Evolutionary conservation across 225 moss, liverwort and hornwort genomes (phyloP).

Genomic region (Straminergon stramineum): DNA sequence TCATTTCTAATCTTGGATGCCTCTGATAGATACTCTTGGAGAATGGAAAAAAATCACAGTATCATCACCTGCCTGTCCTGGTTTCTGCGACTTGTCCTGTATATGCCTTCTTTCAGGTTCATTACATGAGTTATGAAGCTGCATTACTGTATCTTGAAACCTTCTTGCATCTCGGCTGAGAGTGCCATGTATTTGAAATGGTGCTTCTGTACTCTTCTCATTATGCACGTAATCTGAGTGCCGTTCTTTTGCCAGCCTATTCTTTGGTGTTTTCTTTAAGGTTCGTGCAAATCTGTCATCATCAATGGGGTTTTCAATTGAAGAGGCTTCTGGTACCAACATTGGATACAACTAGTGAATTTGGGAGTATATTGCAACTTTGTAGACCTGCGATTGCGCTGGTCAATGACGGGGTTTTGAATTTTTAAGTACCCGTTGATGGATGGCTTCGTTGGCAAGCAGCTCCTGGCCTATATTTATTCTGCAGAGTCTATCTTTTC

Average conservation of each 20-base stretch:
- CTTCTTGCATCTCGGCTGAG: not conserved
- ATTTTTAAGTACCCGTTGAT: not conserved
- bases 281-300: not conserved
- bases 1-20: slow-evolving; percentile 6
- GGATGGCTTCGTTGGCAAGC: not conserved
- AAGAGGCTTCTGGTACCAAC: not conserved
- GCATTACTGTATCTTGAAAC: not conserved
- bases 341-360: not conserved
- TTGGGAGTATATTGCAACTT: not conserved
- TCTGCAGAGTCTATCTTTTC: not conserved
- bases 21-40: not conserved
- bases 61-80: not conserved
- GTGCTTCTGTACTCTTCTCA: not conserved
- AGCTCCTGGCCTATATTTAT: not conserved
- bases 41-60: not conserved
- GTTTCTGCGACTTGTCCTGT: not conserved
- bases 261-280: not conserved
- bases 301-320: not conserved
- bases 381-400: not conserved
- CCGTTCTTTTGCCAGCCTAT: not conserved
- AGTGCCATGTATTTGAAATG: not conserved
- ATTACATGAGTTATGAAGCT: not conserved
- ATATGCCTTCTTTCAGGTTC: not conserved
- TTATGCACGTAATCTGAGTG: not conserved
- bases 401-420: not conserved